Base-by-base conservation (phyloP, 2,329 filamentous ascomycete species). In the Talaromyces sp. region DNA sequence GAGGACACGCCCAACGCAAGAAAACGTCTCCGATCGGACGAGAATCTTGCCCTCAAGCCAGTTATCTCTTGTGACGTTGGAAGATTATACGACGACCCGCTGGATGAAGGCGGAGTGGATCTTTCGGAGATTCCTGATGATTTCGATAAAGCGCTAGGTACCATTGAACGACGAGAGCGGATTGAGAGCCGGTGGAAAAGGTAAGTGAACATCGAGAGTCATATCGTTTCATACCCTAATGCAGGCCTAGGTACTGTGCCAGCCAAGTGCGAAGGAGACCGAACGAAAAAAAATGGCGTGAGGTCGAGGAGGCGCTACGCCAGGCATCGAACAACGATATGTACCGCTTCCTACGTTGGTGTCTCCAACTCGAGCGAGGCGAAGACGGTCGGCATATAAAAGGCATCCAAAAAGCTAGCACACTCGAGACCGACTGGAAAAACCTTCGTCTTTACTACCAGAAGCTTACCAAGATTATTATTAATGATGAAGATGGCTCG, bases 391-490 rank as follows among this genome's bases (percentile, higher is more conserved):
- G 45, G 17, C 45, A 47, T 37, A 24, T 39, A 32, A 47, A 47
- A 33, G 45, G 50, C 17, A 59, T 57, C 13, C 24, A 56, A 24
- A 59, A 56, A 39, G 46, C 46, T 47, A 58, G 56, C 44, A 51
- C 50, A 6, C 52, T 55, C 7, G 40, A 53, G 20, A 51, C 49
- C 6, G 56, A 58, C 43, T 58, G 44, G 47, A 55, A 51, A 46
- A 56, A 56, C 33, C 50, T 58, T 33, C 39, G 49, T 10, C 14
- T 22, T n/a, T 59, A 59, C 40, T 59, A 59, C 42, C 48, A 56
- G 40, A 59, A 45, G 42, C 36, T 59, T 14, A 58, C 51, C 29
- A 56, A 51, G 47, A 54, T 51, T 30, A 42, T 32, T 20, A 54
- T 54, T 22, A 51, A 50, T 19, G 20, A 47, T 44, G 22, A 47